Conservation (phyloP, 805 yeast genomes). For the Candida argentea region DNA sequence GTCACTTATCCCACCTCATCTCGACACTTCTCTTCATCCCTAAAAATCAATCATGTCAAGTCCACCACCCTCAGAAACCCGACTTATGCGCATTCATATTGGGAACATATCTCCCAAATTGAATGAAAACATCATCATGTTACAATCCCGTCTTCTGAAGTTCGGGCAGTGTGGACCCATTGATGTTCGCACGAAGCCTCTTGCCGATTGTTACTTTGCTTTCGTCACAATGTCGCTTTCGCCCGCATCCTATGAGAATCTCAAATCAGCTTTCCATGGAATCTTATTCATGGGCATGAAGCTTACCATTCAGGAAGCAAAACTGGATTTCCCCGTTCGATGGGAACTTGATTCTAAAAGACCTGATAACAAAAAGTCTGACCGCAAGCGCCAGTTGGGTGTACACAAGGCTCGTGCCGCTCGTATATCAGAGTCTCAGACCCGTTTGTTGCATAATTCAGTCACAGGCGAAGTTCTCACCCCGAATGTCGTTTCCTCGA, state of each 20-base stretch:
- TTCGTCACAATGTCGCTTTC: slow-evolving; percentile 51
- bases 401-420: slow-evolving; percentile 23
- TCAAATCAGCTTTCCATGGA: slow-evolving; percentile 56
- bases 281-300: slow-evolving; percentile 66
- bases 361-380: slow-evolving; percentile 23
- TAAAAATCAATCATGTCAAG: too few species aligned
- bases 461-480: slow-evolving; percentile 11
- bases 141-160: slow-evolving; percentile 47
- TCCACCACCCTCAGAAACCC: too few species aligned
- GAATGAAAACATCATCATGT: slow-evolving; percentile 32
- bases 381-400: slow-evolving; percentile 18
- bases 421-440: slow-evolving; percentile 35
- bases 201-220: slow-evolving; percentile 49
- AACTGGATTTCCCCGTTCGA: slow-evolving; percentile 36
- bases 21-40: too few species aligned
- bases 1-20: too few species aligned
- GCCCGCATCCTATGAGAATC: slow-evolving; percentile 33
- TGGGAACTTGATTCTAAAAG: slow-evolving; percentile 39
- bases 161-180: slow-evolving; percentile 50
- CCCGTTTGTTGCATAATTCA: slow-evolving; percentile 13
- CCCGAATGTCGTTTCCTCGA: slow-evolving; percentile 5
- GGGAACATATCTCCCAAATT: slow-evolving; percentile 56
- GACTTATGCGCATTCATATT: too few species aligned
- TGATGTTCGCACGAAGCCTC: slow-evolving; percentile 46
- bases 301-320: slow-evolving; percentile 53